These are phyloP conservation scores for Xylariales sp. DNA, from an alignment of 2,329 filamentous ascomycete species.

Conservation along the genomic window DNA sequence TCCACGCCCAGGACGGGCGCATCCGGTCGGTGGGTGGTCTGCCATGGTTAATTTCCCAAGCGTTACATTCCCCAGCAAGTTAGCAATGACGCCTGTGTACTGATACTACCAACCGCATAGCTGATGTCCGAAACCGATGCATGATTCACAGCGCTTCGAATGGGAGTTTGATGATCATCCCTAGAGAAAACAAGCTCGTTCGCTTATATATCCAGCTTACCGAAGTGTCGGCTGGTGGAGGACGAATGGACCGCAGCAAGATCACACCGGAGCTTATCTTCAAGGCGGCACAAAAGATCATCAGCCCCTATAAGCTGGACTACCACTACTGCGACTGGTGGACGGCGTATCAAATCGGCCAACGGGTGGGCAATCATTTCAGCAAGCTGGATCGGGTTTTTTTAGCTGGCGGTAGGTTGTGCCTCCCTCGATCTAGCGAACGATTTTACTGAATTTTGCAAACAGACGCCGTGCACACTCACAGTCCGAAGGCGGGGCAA, in stretches of 20 bases:
- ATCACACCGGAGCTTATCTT: constrained; percentile 63
- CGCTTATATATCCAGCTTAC: constrained; percentile 62
- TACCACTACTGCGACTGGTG: constrained; percentile 64
- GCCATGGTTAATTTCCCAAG: no score
- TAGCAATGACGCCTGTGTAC: no score
- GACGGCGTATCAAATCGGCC: constrained; percentile 58
- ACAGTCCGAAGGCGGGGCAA: constrained; percentile 49
- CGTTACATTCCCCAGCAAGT: no score
- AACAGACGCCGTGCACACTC: constrained; percentile 47
- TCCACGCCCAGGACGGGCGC: no score
- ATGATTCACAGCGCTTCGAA: constrained; percentile 51
- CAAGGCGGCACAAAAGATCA: constrained; percentile 56
- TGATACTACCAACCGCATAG: constrained; percentile 17
- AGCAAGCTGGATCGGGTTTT: constrained; percentile 57
- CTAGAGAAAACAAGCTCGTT: constrained; percentile 58
- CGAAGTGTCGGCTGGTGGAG: constrained; percentile 37
- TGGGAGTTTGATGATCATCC: constrained; percentile 61
- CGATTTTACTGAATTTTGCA: neutral
- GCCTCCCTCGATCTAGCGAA: neutral
- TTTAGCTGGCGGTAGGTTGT: constrained; percentile 50
- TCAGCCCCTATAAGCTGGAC: constrained; percentile 61
- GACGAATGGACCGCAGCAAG: constrained; percentile 52
- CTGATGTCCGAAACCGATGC: constrained; percentile 54
- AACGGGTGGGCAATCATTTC: constrained; percentile 57
- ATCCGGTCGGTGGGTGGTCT: no score